These are phyloP conservation scores for Mortierella sp. DNA, from an alignment of 371 early-diverging fungal species.

Conservation along the genomic window DNA sequence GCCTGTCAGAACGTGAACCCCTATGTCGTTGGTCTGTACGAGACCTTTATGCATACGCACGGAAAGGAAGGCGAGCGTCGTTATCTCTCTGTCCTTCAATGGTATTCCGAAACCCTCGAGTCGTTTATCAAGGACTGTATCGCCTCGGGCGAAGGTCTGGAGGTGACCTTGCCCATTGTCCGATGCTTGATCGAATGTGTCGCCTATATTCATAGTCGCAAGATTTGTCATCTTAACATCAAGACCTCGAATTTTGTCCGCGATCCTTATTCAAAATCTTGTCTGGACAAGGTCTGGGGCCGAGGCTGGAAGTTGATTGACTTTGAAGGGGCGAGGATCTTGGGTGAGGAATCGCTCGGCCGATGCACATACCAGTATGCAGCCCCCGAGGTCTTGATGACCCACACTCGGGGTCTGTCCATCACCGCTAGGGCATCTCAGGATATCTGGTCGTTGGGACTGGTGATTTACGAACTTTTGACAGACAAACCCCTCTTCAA, in stretches of 20 bases:
- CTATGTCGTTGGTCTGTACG: conserved; percentile 41
- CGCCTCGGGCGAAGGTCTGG: conserved; percentile 25
- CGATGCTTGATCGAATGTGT: conserved; percentile 43
- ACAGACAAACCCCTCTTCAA: conserved; percentile 39
- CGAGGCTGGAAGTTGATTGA: conserved; percentile 46
- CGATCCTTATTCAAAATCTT: conserved; percentile 30
- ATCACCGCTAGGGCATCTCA: conserved; percentile 18
- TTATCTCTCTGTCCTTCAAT: conserved; percentile 34
- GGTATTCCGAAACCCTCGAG: conserved; percentile 40
- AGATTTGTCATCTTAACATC: conserved; percentile 45
- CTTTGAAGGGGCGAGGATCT: conserved; percentile 41
- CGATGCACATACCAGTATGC: conserved; percentile 49
- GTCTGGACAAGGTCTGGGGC: conserved; percentile 2
- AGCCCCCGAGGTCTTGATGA: conserved; percentile 33
- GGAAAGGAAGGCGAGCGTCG: conserved; percentile 21
- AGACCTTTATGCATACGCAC: conserved; percentile 34
- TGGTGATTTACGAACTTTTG: conserved; percentile 43
- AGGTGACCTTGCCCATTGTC: conserved; percentile 36
- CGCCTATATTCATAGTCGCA: conserved; percentile 37
- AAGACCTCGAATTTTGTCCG: conserved; percentile 49
- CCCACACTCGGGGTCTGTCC: conserved; percentile 7
- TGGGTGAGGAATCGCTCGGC: conserved; percentile 35
- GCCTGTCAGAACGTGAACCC: conserved; percentile 26
- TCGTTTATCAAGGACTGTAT: conserved; percentile 29
- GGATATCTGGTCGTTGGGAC: conserved; percentile 45